A percentile compares a stretch with the other conserved stretches of the same genome.
These are phyloP conservation scores for Trichosporon ovoides DNA, from an alignment of 1,284 basidiomycete genomes.

Conservation along the genomic window DNA sequence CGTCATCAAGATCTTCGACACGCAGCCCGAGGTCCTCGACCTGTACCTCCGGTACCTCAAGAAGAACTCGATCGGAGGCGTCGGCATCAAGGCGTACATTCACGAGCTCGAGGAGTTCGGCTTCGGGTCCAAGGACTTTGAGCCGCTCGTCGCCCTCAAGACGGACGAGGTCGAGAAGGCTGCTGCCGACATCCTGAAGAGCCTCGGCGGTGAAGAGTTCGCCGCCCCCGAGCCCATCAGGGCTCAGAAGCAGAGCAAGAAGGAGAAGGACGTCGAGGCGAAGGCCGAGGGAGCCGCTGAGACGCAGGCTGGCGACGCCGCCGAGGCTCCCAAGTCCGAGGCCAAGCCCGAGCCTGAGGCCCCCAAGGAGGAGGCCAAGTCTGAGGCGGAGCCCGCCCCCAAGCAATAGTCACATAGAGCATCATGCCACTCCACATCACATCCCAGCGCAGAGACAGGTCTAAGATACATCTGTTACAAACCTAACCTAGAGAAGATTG, in stretches of 20 bases:
- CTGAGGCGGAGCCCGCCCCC: not conserved
- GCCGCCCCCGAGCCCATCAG: not conserved
- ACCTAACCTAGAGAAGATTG: constrained; percentile 28
- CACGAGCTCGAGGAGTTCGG: constrained; percentile 70
- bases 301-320: not conserved
- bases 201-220: constrained; percentile 23
- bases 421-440: constrained; percentile 3
- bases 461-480: constrained; percentile 5
- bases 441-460: not conserved
- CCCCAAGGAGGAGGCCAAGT: not conserved
- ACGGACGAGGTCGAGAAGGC: constrained; percentile 40
- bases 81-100: constrained; percentile 74
- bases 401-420: constrained; percentile 8
- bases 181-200: constrained; percentile 26
- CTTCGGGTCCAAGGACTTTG: constrained; percentile 34
- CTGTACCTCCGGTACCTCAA: constrained; percentile 76
- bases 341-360: not conserved
- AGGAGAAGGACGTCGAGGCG: not conserved
- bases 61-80: constrained; percentile 72
- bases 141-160: constrained; percentile 50
- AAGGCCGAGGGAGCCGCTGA: not conserved
- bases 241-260: constrained; percentile 5
- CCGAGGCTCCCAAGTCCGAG: not conserved
- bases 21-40: constrained; percentile 71
- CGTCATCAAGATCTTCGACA: constrained; percentile 84